Evolutionary conservation across 2,329 filamentous ascomycete species (phyloP).

Genomic region (Monosporascus sp.): DNA sequence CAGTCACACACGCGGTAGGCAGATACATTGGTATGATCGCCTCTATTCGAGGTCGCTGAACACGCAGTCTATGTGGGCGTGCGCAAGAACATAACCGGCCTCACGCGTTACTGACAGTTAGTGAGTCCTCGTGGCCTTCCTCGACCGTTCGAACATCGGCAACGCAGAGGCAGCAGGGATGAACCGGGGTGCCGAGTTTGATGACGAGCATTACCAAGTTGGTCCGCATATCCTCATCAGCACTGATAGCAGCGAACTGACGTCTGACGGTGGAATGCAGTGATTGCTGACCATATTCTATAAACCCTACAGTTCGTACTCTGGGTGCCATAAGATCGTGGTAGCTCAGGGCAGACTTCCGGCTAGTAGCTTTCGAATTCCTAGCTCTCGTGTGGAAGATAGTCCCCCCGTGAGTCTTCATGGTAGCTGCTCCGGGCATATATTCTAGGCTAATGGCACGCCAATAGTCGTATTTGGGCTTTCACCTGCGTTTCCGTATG

Average conservation of each 20-base stretch:
- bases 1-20: no score
- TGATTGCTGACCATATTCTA: conserved; percentile 43
- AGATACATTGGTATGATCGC: no score
- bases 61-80: conserved; percentile 19
- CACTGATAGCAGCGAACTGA: conserved; percentile 5
- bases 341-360: no score
- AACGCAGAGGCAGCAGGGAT: conserved; percentile 34
- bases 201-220: conserved; percentile 34
- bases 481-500: conserved; percentile 23
- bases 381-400: conserved; percentile 38
- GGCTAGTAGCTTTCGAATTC: conserved; percentile 35
- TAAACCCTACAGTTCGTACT: conserved; percentile 34
- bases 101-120: neutral
- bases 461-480: conserved; percentile 21
- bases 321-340: neutral
- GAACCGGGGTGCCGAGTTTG: conserved; percentile 31
- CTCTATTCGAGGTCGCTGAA: no score
- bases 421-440: neutral
- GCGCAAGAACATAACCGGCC: neutral
- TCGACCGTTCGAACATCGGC: conserved; percentile 36
- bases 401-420: conserved; percentile 30
- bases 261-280: conserved; percentile 6
- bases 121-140: conserved; percentile 30
- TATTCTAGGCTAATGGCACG: conserved; percentile 2
- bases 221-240: neutral